These are phyloP conservation scores for Hygrophila difformis DNA, from an alignment of 257 asterid species.

Conservation along the genomic window DNA sequence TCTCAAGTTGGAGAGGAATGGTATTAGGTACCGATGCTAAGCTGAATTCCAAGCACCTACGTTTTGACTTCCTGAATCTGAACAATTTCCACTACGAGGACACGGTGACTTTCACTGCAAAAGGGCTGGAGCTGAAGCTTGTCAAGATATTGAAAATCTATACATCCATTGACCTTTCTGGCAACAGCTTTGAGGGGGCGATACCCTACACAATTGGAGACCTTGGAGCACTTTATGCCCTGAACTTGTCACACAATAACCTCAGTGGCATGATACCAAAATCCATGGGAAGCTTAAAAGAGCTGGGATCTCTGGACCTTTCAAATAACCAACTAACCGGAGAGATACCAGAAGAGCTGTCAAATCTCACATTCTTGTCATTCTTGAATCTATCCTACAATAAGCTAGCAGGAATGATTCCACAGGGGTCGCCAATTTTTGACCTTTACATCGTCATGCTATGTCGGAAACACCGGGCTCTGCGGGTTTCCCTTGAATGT, in stretches of 20 bases:
- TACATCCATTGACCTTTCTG: constrained; percentile 44
- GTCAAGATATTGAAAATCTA: constrained; percentile 45
- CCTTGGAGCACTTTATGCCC: constrained; percentile 39
- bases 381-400: constrained; percentile 35
- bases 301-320: constrained; percentile 49
- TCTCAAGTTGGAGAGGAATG: constrained; percentile 44
- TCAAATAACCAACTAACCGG: constrained; percentile 37
- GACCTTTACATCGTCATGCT: constrained; percentile 19
- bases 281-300: constrained; percentile 38
- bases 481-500: constrained; percentile 24
- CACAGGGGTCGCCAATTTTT: constrained; percentile 19
- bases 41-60: constrained; percentile 17
- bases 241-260: constrained; percentile 48
- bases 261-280: constrained; percentile 44
- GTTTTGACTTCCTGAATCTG: constrained; percentile 15
- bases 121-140: constrained; percentile 52
- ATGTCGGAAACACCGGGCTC: constrained; percentile 21
- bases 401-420: constrained; percentile 32
- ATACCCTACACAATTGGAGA: constrained; percentile 43
- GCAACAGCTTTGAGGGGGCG: constrained; percentile 35
- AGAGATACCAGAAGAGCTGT: constrained; percentile 31
- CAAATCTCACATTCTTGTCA: constrained; percentile 33
- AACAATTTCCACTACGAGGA: constrained; percentile 38
- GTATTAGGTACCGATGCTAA: constrained; percentile 11
- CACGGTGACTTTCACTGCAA: constrained; percentile 40